Conservation (phyloP, 495 filamentous ascomycete genomes). For the Tuber brumale region DNA sequence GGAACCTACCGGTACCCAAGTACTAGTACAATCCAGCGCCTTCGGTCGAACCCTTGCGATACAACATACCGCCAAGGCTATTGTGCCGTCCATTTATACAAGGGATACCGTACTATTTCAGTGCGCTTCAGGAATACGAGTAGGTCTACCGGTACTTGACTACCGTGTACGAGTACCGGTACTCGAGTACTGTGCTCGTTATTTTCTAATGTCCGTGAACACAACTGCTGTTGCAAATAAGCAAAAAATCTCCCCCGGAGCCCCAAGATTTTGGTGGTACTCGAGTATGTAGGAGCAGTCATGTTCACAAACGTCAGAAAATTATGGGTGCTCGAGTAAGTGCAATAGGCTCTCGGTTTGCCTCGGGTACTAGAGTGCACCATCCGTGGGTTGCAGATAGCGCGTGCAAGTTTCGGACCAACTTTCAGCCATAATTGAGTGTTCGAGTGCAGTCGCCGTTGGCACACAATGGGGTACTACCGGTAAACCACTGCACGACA, state of each 20-base stretch:
- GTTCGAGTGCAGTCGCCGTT: not conserved
- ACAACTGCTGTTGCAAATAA: no score
- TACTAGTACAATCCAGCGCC: not conserved
- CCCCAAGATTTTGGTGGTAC: no score
- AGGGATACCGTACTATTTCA: not conserved
- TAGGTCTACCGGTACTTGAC: not conserved
- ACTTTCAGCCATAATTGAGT: not conserved
- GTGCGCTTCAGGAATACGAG: not conserved
- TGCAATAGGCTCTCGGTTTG: not conserved
- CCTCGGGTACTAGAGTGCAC: not conserved
- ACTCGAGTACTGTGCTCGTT: no score
- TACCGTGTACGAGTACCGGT: not conserved
- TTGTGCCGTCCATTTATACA: not conserved
- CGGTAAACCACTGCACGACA: not conserved
- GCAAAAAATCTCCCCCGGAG: no score
- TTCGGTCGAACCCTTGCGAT: not conserved
- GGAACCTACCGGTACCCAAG: not conserved
- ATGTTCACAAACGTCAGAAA: no score
- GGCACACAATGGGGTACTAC: not conserved
- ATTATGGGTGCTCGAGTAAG: no score
- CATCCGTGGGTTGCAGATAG: not conserved
- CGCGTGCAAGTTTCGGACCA: not conserved
- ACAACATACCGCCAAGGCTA: not conserved
- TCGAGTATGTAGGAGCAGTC: no score
- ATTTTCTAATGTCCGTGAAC: no score